Conservation (phyloP, 2,329 filamentous ascomycete genomes). For the Botrytis aclada region DNA sequence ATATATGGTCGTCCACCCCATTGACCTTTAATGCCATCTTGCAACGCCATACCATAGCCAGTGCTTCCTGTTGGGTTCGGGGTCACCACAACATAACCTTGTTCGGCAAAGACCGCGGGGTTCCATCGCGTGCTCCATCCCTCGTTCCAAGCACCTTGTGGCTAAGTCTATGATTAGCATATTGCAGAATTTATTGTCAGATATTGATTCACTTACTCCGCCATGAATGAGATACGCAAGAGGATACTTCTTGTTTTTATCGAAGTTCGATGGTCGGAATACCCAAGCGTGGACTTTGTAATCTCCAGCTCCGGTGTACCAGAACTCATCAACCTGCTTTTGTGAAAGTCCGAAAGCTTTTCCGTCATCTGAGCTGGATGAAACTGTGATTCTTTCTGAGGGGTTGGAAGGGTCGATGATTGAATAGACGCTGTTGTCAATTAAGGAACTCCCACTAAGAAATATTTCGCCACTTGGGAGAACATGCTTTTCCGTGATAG, state of each 20-base stretch:
- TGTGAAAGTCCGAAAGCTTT: slow-evolving; percentile 63
- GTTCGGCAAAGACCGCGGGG: slow-evolving; percentile 79
- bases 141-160: slow-evolving; percentile 38
- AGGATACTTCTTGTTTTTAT: slow-evolving; percentile 69
- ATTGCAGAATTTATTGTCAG: not conserved
- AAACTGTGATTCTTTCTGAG: slow-evolving; percentile 45
- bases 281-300: slow-evolving; percentile 64
- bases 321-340: slow-evolving; percentile 64
- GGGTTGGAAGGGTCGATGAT: slow-evolving; percentile 46
- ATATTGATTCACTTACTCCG: slow-evolving; percentile 43
- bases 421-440: slow-evolving; percentile 70
- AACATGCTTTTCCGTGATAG: slow-evolving; percentile 51
- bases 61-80: slow-evolving; percentile 84
- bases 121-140: slow-evolving; percentile 72
- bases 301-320: slow-evolving; percentile 61
- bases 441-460: slow-evolving; percentile 63
- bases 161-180: slow-evolving; percentile 20
- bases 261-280: slow-evolving; percentile 65
- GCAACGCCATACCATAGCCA: slow-evolving; percentile 75
- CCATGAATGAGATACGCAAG: slow-evolving; percentile 79
- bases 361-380: slow-evolving; percentile 64
- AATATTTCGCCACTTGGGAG: slow-evolving; percentile 55
- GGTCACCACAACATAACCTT: slow-evolving; percentile 78
- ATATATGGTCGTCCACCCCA: slow-evolving; percentile 86
- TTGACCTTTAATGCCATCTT: slow-evolving; percentile 71